phyloP scores from a whole-genome alignment of 768 basidiomycete species.

The Favolaschia claudopus region DNA sequence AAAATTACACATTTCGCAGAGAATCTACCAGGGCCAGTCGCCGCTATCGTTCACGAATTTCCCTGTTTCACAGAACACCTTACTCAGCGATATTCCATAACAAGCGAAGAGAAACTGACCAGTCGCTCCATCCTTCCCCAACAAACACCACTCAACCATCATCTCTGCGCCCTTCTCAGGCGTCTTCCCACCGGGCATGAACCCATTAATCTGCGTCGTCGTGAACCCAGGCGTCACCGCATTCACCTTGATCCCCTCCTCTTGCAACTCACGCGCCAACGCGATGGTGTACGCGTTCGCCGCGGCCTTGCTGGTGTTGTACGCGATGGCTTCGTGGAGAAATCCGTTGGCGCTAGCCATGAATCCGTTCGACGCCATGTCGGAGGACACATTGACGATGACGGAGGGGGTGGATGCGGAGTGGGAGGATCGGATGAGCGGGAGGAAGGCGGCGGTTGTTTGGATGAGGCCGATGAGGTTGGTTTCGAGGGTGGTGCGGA shows the following conservation, averaged over 20 bases:
- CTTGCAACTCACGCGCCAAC: conserved; percentile 66
- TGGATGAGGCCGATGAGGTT: conserved; percentile 54
- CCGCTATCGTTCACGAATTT: too few species aligned
- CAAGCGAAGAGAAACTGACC: conserved; percentile 30
- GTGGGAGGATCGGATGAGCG: conserved; percentile 43
- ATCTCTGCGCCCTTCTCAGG: conserved; percentile 40
- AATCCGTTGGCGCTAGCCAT: conserved; percentile 39
- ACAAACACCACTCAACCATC: conserved; percentile 47
- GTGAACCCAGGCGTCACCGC: conserved; percentile 68
- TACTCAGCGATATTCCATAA: too few species aligned
- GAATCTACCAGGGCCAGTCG: too few species aligned
- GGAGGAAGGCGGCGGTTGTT: conserved; percentile 47
- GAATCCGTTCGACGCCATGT: conserved; percentile 51
- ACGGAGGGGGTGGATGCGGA: conserved; percentile 31
- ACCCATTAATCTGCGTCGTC: conserved; percentile 49
- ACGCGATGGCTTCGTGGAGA: conserved; percentile 49
- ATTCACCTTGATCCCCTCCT: conserved; percentile 64
- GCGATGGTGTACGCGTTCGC: conserved; percentile 66
- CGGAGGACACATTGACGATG: conserved; percentile 50
- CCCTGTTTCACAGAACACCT: too few species aligned
- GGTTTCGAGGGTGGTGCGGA: conserved; percentile 47
- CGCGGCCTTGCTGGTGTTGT: conserved; percentile 78
- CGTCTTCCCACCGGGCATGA: conserved; percentile 45
- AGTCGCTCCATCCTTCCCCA: conserved; percentile 49
- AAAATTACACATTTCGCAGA: too few species aligned